These are phyloP conservation scores for Trichoderma sp. DNA, from an alignment of 2,329 filamentous ascomycete genomes.

Conservation along the genomic window DNA sequence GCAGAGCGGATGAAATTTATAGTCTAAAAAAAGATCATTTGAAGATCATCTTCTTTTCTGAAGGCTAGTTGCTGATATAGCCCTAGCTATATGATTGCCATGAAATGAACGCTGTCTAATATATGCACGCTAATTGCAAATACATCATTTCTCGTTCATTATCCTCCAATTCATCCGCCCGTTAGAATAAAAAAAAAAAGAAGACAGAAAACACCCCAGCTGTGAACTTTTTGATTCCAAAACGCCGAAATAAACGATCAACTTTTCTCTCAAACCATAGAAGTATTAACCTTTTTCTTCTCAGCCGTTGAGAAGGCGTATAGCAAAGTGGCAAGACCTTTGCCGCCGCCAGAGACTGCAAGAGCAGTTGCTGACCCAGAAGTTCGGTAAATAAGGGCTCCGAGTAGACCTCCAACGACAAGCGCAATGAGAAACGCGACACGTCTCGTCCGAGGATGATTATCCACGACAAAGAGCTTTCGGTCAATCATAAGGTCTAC, in stretches of 20 bases:
- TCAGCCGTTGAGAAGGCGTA: constrained; percentile 33
- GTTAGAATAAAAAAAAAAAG: not conserved
- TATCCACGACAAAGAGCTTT: constrained; percentile 50
- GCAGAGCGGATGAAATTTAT: not conserved
- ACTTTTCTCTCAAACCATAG: constrained; percentile 23
- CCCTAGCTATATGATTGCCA: not conserved
- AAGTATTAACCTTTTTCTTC: constrained; percentile 25
- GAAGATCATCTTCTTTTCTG: not conserved
- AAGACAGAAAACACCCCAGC: not conserved
- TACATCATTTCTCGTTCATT: not conserved
- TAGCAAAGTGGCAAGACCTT: constrained; percentile 33
- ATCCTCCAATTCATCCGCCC: too few species aligned
- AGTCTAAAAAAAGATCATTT: not conserved
- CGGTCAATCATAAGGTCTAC: constrained; percentile 63
- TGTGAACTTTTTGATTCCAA: not conserved
- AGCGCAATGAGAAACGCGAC: constrained; percentile 54
- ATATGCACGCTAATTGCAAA: not conserved
- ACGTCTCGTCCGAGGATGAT: constrained; percentile 55
- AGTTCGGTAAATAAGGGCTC: constrained; percentile 51
- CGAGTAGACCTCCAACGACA: constrained; percentile 53
- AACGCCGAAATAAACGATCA: not conserved
- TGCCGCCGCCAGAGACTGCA: constrained; percentile 36
- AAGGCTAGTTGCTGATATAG: not conserved
- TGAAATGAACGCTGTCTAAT: not conserved
- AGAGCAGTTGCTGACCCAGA: constrained; percentile 35